Evolutionary conservation across 345 rosid genomes (phyloP).

Genomic region (Excoecaria agallocha): DNA sequence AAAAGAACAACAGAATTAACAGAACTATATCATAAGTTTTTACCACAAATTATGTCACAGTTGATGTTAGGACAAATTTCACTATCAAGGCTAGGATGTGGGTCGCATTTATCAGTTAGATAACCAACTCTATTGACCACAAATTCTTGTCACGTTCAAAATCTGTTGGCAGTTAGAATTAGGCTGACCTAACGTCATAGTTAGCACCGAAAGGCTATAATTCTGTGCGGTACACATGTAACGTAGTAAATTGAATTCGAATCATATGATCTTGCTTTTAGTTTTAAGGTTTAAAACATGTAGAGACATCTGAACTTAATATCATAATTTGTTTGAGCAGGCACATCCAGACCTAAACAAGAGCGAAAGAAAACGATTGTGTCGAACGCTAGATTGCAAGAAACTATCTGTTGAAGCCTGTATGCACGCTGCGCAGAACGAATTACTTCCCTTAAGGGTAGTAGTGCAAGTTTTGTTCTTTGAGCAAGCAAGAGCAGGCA

Average conservation of each 20-base stretch:
- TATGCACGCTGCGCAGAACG: slow-evolving; percentile 97
- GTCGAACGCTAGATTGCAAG: slow-evolving; percentile 86
- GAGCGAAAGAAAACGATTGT: slow-evolving; percentile 77
- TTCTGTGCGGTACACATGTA: background rate
- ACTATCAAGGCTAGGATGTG: slow-evolving; percentile 28
- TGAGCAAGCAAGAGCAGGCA: slow-evolving; percentile 86
- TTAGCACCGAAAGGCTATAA: slow-evolving; percentile 5
- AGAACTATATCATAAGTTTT: background rate
- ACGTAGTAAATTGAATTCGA: background rate
- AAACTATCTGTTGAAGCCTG: slow-evolving; percentile 92
- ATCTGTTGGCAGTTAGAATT: slow-evolving; percentile 28
- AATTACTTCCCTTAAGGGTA: slow-evolving; percentile 80
- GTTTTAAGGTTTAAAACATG: too few species aligned
- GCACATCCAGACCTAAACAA: slow-evolving; percentile 79
- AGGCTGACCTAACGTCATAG: slow-evolving; percentile 32
- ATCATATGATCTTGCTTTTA: too few species aligned
- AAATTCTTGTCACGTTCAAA: slow-evolving; percentile 16
- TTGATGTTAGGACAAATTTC: slow-evolving; percentile 22
- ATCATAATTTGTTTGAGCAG: slow-evolving; percentile 25
- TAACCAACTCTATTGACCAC: slow-evolving; percentile 59
- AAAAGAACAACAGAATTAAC: slow-evolving; percentile 10
- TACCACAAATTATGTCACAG: slow-evolving; percentile 5
- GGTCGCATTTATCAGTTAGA: slow-evolving; percentile 36
- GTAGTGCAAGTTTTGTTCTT: slow-evolving; percentile 96
- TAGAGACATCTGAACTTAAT: too few species aligned